These are phyloP conservation scores for Typha latifolia DNA, from an alignment of 176 grass and related monocot species.

Conservation along the genomic window DNA sequence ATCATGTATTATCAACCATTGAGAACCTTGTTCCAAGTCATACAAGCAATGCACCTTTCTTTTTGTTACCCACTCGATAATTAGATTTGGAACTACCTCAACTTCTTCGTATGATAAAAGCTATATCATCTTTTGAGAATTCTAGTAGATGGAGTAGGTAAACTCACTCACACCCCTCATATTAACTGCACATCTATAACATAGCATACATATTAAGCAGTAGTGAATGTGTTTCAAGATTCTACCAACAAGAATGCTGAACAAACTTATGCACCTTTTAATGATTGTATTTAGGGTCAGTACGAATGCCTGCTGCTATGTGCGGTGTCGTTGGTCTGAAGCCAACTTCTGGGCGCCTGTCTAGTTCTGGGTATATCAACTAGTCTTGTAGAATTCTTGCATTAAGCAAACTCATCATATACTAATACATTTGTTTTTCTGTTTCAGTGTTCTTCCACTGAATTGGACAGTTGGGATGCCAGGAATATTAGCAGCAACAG, in stretches of 20 bases:
- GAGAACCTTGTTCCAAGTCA: background rate
- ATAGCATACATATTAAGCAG: background rate
- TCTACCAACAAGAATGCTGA: background rate
- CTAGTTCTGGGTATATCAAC: slow-evolving; percentile 44
- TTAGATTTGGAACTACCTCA: background rate
- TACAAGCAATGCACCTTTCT: background rate
- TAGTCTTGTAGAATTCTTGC: background rate
- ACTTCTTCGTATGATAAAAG: background rate
- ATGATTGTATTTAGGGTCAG: slow-evolving; percentile 44
- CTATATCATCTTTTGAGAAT: background rate
- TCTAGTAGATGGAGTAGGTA: background rate
- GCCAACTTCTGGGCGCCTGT: slow-evolving; percentile 57
- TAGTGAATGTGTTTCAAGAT: background rate
- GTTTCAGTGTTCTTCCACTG: slow-evolving; percentile 65
- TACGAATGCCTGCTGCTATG: slow-evolving; percentile 68
- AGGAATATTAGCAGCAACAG: slow-evolving; percentile 69
- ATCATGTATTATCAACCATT: background rate
- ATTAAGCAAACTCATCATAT: background rate
- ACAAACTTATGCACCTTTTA: background rate
- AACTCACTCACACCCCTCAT: background rate
- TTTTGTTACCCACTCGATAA: background rate
- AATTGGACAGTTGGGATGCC: slow-evolving; percentile 94
- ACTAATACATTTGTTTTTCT: slow-evolving; percentile 9
- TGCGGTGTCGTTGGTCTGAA: slow-evolving; percentile 93
- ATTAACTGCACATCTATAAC: background rate